These are phyloP conservation scores for Cryphonectria japonica DNA, from an alignment of 2,329 filamentous ascomycete species.

Conservation along the genomic window DNA sequence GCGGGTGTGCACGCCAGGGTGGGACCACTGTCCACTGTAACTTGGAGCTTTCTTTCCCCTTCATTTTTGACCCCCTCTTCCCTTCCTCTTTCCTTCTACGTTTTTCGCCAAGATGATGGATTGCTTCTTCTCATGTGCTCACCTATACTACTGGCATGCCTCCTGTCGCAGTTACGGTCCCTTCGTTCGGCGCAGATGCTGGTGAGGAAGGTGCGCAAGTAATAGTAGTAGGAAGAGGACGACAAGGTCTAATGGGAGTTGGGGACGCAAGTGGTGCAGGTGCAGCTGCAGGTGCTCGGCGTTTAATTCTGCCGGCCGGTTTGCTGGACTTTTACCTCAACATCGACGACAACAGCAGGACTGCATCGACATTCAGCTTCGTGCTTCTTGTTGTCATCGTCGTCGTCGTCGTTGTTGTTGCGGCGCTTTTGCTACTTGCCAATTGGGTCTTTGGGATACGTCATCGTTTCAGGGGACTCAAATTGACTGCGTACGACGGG, in stretches of 20 bases:
- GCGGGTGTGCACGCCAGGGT: background rate
- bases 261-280: background rate
- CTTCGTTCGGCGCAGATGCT: background rate
- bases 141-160: background rate
- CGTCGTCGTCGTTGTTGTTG: background rate
- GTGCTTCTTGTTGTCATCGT: background rate
- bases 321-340: background rate
- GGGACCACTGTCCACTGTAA: background rate
- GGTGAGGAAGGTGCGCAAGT: background rate
- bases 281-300: background rate
- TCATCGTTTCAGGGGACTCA: background rate
- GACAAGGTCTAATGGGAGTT: background rate
- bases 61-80: too few relatives aligned
- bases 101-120: background rate
- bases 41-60: background rate
- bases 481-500: background rate
- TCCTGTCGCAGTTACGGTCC: background rate
- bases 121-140: background rate
- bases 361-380: background rate
- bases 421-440: background rate
- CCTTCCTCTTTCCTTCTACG: background rate
- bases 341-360: background rate
- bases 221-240: background rate
- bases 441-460: background rate
- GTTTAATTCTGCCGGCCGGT: background rate